Evolutionary conservation across 2,329 filamentous ascomycete genomes (phyloP).

Genomic region (Myriosclerotinia curreyana): DNA sequence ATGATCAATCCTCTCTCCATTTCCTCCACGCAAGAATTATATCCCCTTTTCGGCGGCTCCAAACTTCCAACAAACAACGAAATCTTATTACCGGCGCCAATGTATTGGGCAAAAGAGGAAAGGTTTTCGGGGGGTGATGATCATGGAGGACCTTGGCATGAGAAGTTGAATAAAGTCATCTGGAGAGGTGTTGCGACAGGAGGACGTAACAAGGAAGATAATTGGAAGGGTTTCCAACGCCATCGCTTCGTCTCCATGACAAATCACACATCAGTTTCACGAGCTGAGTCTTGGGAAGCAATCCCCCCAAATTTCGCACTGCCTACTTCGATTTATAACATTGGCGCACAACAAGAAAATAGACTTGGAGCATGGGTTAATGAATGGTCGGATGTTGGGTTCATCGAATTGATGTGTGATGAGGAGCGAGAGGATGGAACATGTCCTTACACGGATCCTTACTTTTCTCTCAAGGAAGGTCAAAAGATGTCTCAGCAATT

Average conservation of each 20-base stretch:
- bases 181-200: slow-evolving; percentile 67
- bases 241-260: slow-evolving; percentile 56
- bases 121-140: slow-evolving; percentile 56
- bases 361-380: slow-evolving; percentile 42
- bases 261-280: slow-evolving; percentile 46
- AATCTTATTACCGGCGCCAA: slow-evolving; percentile 60
- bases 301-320: slow-evolving; percentile 53
- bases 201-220: slow-evolving; percentile 48
- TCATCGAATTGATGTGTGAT: slow-evolving; percentile 46
- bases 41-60: slow-evolving; percentile 60
- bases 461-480: slow-evolving; percentile 45
- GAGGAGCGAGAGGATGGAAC: slow-evolving; percentile 43
- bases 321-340: slow-evolving; percentile 47
- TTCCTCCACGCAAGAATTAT: slow-evolving; percentile 51
- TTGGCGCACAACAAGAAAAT: slow-evolving; percentile 45
- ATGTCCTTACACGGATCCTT: slow-evolving; percentile 45
- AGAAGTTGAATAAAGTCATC: slow-evolving; percentile 54
- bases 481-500: slow-evolving; percentile 59
- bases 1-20: slow-evolving; percentile 53
- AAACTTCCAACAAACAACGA: slow-evolving; percentile 63
- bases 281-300: slow-evolving; percentile 36
- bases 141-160: slow-evolving; percentile 56
- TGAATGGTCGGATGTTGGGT: slow-evolving; percentile 39
- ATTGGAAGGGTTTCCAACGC: slow-evolving; percentile 55
- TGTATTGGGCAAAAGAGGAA: slow-evolving; percentile 60